Base-by-base conservation (phyloP, 2,329 filamentous ascomycete genomes). In the Beauveria asiatica region DNA sequence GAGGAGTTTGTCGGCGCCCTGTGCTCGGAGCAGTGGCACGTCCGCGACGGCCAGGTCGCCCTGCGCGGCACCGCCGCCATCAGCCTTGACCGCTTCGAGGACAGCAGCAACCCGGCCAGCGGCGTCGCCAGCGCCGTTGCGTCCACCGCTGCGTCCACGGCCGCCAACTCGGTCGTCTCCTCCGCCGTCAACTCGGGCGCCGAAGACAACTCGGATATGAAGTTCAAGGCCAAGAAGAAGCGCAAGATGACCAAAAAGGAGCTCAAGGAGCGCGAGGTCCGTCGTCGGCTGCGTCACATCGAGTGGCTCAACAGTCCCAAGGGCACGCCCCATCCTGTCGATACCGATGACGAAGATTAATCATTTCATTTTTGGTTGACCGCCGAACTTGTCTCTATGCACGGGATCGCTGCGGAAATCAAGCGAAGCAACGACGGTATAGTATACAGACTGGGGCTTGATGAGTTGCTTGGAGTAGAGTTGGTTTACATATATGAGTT, bases 231-330 rank as follows among this genome's bases (percentile, higher is more conserved):
- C 10, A 85, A 82, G 75, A 94, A 92, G 83, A 97, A 97, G 91
- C 96, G 93, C 86, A 99, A 99, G 90, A 84, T 94, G 84, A 99
- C 94, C 61, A 90, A 95, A 80, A 92, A 92, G 76, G 92, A 99
- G 75, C 67, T 92, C 72, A 99, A 99, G 83, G 94, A 99, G 74
- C 83, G 89, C 21, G 93, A 97, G 76, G 88, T 89, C 48, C 83
- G 95, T 65, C 84, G 93, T 66, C 83, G 94, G 67, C 79, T 97
- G 75, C 85, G 94, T 68, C 92, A 99, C 75, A 88, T 89, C 67
- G 83, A 88, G 72, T 89, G 88, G 89, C 79, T 96, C 67, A 93
- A 91, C 76, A 90, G 83, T 68, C 89, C 89, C 65, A 92, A 92
- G 83, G 90, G 90, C 5, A 93, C 89, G 3, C 89, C 89, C 33